Evolutionary conservation across 2,329 filamentous ascomycete species (phyloP), one percentile per base, ranked within the genome.

Genomic region (Monosporascus sp.): DNA sequence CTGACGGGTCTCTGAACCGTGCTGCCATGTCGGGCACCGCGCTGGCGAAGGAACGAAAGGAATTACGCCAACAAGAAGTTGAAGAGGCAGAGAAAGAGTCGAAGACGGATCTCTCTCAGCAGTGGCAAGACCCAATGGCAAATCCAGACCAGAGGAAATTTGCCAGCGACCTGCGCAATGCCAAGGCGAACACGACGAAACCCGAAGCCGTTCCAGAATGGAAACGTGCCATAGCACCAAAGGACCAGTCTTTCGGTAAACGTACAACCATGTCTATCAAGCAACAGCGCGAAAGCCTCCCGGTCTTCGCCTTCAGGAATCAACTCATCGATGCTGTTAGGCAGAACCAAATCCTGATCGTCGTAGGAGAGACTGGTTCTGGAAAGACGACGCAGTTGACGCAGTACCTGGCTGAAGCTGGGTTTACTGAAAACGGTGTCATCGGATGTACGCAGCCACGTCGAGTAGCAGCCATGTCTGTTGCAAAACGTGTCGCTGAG

Each of bases 101-200:
- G 0, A 88, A 91, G 63, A 88, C 94, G 34, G 91, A 97, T 63
- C 76, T 99, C 3, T 84, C 87, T 50, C 84, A 89, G 14, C 91
- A 97, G 69, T 99, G 95, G 95, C 88, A 97, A 53, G 94, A 99
- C 68, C 94, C 94, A 0, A 96, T 99, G 92, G 87, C 90, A 15
- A 83, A 86, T 24, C 86, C 90, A 2, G 88, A 94, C 58, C 84
- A 92, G 67, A 82, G 88, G 51, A 87, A 94, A 59, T 99, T 99
- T 71, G 94, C 94, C 1, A 86, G 86, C 59, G 94, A 97, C 60
- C 69, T 97, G 48, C 83, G 90, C 51, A 87, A 83, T 57, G 78
- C 85, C 1, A 83, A 85, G 57, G 74, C 71, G 47, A 75, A 76
- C 57, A 77, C 82, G 5, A 74, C 79, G 5, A 82, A 82, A 60